These are phyloP conservation scores for Aspergillus fructus DNA, from an alignment of 2,329 filamentous ascomycete genomes.

Conservation along the genomic window DNA sequence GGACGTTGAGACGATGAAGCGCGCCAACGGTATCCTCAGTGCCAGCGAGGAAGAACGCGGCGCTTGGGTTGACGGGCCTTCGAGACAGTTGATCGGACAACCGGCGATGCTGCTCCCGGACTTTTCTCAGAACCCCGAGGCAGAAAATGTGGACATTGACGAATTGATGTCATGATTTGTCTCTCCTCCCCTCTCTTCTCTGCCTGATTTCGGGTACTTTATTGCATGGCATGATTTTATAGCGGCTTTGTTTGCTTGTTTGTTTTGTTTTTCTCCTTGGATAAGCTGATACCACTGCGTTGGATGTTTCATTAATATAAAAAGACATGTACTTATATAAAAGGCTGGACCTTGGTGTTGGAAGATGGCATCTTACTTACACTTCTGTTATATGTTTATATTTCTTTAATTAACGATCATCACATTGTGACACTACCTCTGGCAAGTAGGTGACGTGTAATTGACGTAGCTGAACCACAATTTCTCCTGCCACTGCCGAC, in stretches of 20 bases:
- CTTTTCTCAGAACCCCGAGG: conserved; percentile 26
- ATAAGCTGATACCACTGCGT: conserved; percentile 23
- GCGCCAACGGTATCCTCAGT: conserved; percentile 78
- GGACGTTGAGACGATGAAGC: conserved; percentile 83
- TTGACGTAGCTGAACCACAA: background rate
- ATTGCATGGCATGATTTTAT: conserved; percentile 24
- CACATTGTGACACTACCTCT: background rate
- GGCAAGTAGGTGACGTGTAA: background rate
- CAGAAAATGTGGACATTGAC: conserved; percentile 34
- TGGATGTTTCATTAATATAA: conserved; percentile 8
- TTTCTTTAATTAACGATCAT: conserved; percentile 1
- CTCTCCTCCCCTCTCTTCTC: background rate
- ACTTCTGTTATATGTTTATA: background rate
- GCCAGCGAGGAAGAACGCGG: conserved; percentile 87
- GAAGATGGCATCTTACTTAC: background rate
- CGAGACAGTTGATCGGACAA: conserved; percentile 34
- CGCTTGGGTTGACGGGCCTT: conserved; percentile 60
- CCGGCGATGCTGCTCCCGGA: conserved; percentile 33
- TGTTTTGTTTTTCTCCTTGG: background rate
- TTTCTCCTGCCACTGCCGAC: no score
- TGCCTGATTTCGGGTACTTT: conserved; percentile 24
- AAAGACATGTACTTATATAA: conserved; percentile 13
- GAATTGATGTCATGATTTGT: conserved; percentile 29
- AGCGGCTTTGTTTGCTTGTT: conserved; percentile 6
- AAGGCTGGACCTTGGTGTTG: conserved; percentile 11